Conservation (phyloP, 306 rosid genomes). For the Ormosia emarginata region DNA sequence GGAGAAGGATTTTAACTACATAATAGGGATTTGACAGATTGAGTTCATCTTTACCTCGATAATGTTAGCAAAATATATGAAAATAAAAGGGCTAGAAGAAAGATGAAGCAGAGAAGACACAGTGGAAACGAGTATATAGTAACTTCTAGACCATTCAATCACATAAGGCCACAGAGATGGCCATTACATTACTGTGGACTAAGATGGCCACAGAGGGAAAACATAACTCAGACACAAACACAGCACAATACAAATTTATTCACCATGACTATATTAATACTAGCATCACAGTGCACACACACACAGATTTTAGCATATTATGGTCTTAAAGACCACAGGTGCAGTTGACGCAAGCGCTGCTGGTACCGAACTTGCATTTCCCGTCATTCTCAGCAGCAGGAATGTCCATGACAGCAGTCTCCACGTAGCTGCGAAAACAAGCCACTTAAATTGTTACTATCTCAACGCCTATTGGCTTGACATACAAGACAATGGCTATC, state of each 20-base stretch:
- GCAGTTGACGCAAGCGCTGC: slow-evolving; percentile 42
- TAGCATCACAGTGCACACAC: background rate
- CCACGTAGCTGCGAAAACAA: slow-evolving; percentile 38
- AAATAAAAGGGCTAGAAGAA: background rate
- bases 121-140: background rate
- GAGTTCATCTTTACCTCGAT: background rate
- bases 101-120: background rate
- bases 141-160: background rate
- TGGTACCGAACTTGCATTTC: slow-evolving; percentile 42
- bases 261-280: background rate
- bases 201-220: background rate
- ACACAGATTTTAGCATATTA: background rate
- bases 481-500: background rate
- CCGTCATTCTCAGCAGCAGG: slow-evolving; percentile 48
- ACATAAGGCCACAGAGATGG: background rate
- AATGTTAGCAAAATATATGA: background rate
- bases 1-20: background rate
- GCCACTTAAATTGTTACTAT: background rate
- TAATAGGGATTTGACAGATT: background rate
- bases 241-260: background rate
- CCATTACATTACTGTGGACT: background rate
- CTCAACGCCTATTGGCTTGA: background rate
- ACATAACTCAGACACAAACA: background rate
- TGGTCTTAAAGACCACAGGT: slow-evolving; percentile 27
- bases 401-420: slow-evolving; percentile 34